phyloP scores from a whole-genome alignment of 306 rosid species.

The Malus sylvestris region DNA sequence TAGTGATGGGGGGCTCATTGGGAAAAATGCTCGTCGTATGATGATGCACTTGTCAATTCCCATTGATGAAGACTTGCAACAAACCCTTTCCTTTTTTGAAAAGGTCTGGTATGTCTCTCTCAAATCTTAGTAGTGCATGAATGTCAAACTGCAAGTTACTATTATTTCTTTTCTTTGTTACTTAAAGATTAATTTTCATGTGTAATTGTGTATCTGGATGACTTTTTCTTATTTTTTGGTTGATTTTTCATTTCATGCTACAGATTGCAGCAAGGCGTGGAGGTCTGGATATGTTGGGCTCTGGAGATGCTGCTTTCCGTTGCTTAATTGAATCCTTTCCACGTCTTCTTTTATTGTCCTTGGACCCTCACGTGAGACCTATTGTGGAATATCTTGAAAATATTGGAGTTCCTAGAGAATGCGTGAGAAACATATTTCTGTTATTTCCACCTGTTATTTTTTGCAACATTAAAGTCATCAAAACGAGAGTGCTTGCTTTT shows the following conservation, averaged over 20 bases:
- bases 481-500: constrained; percentile 45
- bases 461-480: constrained; percentile 37
- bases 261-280: constrained; percentile 81
- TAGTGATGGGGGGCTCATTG: constrained; percentile 23
- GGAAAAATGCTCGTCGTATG: constrained; percentile 55
- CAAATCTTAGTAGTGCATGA: not conserved
- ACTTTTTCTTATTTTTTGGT: not conserved
- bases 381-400: constrained; percentile 45
- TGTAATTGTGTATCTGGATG: not conserved
- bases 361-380: constrained; percentile 42
- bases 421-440: constrained; percentile 38
- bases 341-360: constrained; percentile 46
- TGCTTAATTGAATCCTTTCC: constrained; percentile 74
- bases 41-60: constrained; percentile 67
- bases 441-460: constrained; percentile 67
- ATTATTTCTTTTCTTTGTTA: not conserved
- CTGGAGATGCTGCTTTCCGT: constrained; percentile 38
- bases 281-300: constrained; percentile 56
- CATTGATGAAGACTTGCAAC: constrained; percentile 72
- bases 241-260: constrained; percentile 12
- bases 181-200: not conserved
- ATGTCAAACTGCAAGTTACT: not conserved
- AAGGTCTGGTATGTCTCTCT: constrained; percentile 37
- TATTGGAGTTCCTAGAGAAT: constrained; percentile 43
- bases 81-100: constrained; percentile 69